Evolutionary conservation across 73 alveolate genomes (phyloP).

Genomic region (Blepharisma japonicum): DNA sequence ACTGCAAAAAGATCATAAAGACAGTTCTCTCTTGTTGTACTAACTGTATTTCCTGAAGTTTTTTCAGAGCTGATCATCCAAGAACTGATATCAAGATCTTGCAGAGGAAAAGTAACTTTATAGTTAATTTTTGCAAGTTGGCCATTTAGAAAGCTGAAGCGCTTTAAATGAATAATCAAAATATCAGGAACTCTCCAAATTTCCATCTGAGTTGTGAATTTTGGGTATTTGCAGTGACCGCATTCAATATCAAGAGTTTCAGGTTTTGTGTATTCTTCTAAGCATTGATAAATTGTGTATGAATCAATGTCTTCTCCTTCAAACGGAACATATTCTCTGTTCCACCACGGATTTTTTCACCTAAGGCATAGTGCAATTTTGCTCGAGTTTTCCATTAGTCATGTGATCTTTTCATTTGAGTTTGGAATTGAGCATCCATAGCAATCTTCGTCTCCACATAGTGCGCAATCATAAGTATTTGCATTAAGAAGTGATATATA

Average conservation of each 20-base stretch:
- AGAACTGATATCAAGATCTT: neutral
- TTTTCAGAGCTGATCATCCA: neutral
- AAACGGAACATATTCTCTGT: no score
- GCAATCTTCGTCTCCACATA: no score
- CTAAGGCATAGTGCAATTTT: no score
- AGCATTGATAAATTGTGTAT: no score
- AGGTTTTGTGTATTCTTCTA: constrained; percentile 32
- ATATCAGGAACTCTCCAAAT: constrained; percentile 7
- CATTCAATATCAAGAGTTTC: constrained; percentile 5
- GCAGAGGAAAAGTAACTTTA: neutral
- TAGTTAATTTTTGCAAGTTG: constrained; percentile 3
- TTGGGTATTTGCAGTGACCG: neutral
- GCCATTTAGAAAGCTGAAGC: constrained; percentile 4
- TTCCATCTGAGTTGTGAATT: neutral
- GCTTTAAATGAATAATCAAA: neutral
- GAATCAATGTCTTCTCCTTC: no score
- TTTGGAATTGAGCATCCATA: no score
- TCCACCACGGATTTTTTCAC: no score
- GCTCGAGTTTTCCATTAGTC: no score
- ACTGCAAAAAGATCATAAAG: constrained; percentile 17
- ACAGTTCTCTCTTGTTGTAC: neutral
- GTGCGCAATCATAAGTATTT: no score
- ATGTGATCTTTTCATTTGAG: no score
- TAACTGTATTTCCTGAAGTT: neutral
- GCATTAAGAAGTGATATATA: no score